Percentiles rank a stretch among this genome's conserved stretches.
Evolutionary conservation across 805 yeast genomes (phyloP).

Genomic region (Barnettozyma sucrosica): DNA sequence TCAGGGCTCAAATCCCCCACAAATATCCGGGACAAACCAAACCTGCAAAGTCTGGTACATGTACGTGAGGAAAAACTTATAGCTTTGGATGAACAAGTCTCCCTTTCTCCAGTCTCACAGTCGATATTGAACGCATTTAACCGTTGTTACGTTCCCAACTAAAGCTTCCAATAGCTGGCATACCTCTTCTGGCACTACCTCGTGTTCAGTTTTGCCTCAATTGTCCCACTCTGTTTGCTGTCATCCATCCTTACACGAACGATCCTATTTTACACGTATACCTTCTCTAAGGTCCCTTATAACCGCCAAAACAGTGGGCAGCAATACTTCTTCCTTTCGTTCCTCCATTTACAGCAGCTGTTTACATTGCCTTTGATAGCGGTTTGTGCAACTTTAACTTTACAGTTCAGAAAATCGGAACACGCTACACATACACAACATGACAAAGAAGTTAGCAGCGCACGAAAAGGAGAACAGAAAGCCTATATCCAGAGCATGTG

Average conservation of each 20-base stretch:
- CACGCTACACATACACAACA: constrained; percentile 19
- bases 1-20: not conserved
- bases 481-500: constrained; percentile 66
- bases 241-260: not conserved
- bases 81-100: not conserved
- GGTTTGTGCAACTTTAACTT: not conserved
- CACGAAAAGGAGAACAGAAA: constrained; percentile 49
- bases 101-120: not conserved
- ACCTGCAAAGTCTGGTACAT: not conserved
- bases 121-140: not conserved
- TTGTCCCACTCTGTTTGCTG: not conserved
- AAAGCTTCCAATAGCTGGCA: not conserved
- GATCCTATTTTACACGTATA: not conserved
- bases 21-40: not conserved
- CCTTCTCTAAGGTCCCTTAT: not conserved
- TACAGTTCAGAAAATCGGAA: not conserved
- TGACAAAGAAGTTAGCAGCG: constrained; percentile 58
- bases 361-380: not conserved
- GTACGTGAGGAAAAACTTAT: not conserved
- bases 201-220: not conserved
- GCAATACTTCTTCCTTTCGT: not conserved
- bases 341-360: not conserved
- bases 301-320: not conserved
- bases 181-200: not conserved
- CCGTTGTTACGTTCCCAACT: not conserved